phyloP scores from a whole-genome alignment of 371 early-diverging fungal genomes.

The Syncephalastrum sp. region DNA sequence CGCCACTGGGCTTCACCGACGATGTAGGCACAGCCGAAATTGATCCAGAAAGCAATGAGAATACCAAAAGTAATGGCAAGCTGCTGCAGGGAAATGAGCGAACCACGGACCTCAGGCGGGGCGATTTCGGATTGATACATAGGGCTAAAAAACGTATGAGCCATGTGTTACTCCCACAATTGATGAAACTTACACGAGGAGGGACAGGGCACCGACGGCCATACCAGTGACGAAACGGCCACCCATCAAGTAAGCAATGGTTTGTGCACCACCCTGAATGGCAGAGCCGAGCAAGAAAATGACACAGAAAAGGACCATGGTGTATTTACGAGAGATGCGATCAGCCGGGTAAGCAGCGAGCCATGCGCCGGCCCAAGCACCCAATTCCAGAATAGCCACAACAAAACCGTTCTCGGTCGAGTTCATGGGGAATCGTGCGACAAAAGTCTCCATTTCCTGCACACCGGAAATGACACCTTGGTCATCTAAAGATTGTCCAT shows the following conservation, averaged over 20 bases:
- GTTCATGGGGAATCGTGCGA: slow-evolving; percentile 26
- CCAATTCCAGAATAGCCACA: slow-evolving; percentile 62
- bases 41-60: slow-evolving; percentile 68
- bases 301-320: slow-evolving; percentile 62
- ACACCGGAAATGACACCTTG: slow-evolving; percentile 51
- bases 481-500: slow-evolving; percentile 23
- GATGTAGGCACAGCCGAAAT: slow-evolving; percentile 59
- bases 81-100: slow-evolving; percentile 85
- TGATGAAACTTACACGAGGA: slow-evolving; percentile 54
- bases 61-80: slow-evolving; percentile 80
- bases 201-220: slow-evolving; percentile 82
- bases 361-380: slow-evolving; percentile 58
- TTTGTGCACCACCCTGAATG: slow-evolving; percentile 61
- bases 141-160: slow-evolving; percentile 43
- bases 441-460: slow-evolving; percentile 40
- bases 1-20: slow-evolving; percentile 67
- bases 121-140: slow-evolving; percentile 92
- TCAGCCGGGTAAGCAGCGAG: slow-evolving; percentile 61
- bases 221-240: slow-evolving; percentile 84
- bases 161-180: background rate
- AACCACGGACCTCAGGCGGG: slow-evolving; percentile 81
- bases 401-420: slow-evolving; percentile 39
- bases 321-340: slow-evolving; percentile 62
- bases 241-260: slow-evolving; percentile 53
- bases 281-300: slow-evolving; percentile 68